phyloP scores from a whole-genome alignment of 352 stramenopile genomes.

The Pythium scleroteichum region DNA sequence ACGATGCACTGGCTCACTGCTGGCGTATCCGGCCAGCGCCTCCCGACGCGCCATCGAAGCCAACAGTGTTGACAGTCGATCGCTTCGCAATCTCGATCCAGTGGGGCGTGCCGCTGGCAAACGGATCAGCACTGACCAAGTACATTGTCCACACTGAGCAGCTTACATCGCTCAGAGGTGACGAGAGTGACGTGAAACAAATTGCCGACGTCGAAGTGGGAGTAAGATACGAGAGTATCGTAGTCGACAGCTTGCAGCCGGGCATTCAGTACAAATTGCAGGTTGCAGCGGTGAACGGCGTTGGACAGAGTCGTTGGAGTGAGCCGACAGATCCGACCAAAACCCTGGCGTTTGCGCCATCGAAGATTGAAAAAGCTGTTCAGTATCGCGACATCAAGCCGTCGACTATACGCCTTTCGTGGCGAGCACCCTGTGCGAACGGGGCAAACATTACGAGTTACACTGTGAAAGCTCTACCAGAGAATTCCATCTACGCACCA shows the following conservation, averaged over 20 bases:
- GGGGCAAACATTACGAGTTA: slow-evolving; percentile 53
- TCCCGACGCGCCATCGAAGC: slow-evolving; percentile 40
- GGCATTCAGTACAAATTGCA: slow-evolving; percentile 54
- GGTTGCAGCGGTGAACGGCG: slow-evolving; percentile 55
- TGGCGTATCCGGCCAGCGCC: slow-evolving; percentile 55
- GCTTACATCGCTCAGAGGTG: slow-evolving; percentile 32
- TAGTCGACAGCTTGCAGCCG: slow-evolving; percentile 48
- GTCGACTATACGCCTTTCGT: slow-evolving; percentile 47
- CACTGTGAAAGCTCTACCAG: slow-evolving; percentile 55
- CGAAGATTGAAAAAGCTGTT: slow-evolving; percentile 42
- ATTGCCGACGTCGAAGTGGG: slow-evolving; percentile 40
- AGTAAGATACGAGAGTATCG: slow-evolving; percentile 45
- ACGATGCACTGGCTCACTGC: slow-evolving; percentile 49
- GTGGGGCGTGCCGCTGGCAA: slow-evolving; percentile 55
- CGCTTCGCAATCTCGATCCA: slow-evolving; percentile 51
- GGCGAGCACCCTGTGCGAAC: slow-evolving; percentile 55
- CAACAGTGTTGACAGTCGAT: slow-evolving; percentile 33
- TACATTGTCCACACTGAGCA: slow-evolving; percentile 53
- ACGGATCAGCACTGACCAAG: slow-evolving; percentile 52
- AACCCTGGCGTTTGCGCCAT: slow-evolving; percentile 66
- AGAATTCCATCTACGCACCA: slow-evolving; percentile 47
- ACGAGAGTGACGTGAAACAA: slow-evolving; percentile 27
- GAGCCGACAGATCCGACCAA: slow-evolving; percentile 38
- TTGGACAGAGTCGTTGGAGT: slow-evolving; percentile 51
- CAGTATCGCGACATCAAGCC: slow-evolving; percentile 37